A percentile compares a stretch with the other conserved stretches of the same genome.
These are phyloP conservation scores for Fusarium penzigii DNA, from an alignment of 2,329 filamentous ascomycete species.

Conservation along the genomic window DNA sequence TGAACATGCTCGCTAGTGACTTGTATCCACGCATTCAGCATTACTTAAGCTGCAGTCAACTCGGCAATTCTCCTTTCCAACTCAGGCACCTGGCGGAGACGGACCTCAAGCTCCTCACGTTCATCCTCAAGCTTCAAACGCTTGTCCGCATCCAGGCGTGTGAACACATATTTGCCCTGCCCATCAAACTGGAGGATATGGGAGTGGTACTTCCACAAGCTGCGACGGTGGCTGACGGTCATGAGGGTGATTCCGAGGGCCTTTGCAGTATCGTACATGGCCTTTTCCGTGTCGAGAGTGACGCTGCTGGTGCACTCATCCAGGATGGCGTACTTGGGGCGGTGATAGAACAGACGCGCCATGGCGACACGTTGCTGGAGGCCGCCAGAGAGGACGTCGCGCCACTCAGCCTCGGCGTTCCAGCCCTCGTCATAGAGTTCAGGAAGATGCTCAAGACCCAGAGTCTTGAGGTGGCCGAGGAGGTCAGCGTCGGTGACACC, in stretches of 20 bases:
- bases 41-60: slow-evolving; percentile 50
- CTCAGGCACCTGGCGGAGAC: slow-evolving; percentile 83
- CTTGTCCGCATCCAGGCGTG: slow-evolving; percentile 82
- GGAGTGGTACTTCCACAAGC: slow-evolving; percentile 94
- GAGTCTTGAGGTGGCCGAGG: slow-evolving; percentile 70
- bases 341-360: slow-evolving; percentile 91
- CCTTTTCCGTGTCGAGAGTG: slow-evolving; percentile 90
- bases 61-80: slow-evolving; percentile 83
- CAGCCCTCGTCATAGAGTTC: slow-evolving; percentile 76
- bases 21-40: not conserved
- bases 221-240: slow-evolving; percentile 90
- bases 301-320: slow-evolving; percentile 96
- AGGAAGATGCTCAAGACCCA: slow-evolving; percentile 83
- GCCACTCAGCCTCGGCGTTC: slow-evolving; percentile 96
- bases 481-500: slow-evolving; percentile 82
- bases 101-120: slow-evolving; percentile 88
- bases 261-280: slow-evolving; percentile 98
- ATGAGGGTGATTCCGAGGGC: slow-evolving; percentile 88
- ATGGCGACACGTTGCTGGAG: slow-evolving; percentile 96
- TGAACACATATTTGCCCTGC: slow-evolving; percentile 89
- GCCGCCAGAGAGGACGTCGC: slow-evolving; percentile 87
- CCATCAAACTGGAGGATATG: slow-evolving; percentile 97
- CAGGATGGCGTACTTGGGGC: slow-evolving; percentile 88
- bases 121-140: slow-evolving; percentile 89
- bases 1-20: too few relatives aligned